Evolutionary conservation across 2,329 filamentous ascomycete genomes (phyloP).

Genomic region (Botrytis sinoallii): DNA sequence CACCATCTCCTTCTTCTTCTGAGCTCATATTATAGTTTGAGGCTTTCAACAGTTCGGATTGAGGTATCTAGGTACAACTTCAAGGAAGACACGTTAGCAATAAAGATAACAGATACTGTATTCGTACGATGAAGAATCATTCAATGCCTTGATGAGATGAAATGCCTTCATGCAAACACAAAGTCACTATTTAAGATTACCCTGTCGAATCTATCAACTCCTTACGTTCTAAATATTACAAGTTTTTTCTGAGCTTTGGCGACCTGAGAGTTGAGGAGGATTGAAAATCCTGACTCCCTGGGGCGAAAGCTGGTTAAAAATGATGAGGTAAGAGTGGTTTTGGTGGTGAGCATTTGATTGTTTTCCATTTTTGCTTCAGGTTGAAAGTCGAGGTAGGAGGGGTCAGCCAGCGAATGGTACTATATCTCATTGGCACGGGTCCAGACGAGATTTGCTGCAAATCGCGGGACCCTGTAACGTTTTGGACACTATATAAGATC

Average conservation of each 20-base stretch:
- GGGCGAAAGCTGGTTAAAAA: not conserved
- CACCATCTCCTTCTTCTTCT: not conserved
- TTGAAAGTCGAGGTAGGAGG: rapidly evolving
- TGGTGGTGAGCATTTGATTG: not conserved
- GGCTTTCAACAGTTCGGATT: not conserved
- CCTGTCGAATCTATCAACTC: not conserved
- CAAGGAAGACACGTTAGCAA: not conserved
- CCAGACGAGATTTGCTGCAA: not conserved
- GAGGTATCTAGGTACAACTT: not conserved
- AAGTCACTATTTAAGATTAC: not conserved
- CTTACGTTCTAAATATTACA: not conserved
- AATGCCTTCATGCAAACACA: not conserved
- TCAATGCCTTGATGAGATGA: rapidly evolving
- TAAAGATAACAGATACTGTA: rapidly evolving
- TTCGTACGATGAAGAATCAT: not conserved
- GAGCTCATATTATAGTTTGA: not conserved
- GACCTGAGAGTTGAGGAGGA: not conserved
- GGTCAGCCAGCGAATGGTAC: rapidly evolving
- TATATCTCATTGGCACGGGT: not conserved
- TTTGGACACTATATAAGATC: not conserved
- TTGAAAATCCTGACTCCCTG: not conserved
- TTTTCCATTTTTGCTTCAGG: not conserved
- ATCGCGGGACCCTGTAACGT: not conserved
- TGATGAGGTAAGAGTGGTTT: not conserved
- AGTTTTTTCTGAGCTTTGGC: too few species aligned